Base-by-base conservation (phyloP, 805 yeast genomes). In the Candida dajiaensis region DNA sequence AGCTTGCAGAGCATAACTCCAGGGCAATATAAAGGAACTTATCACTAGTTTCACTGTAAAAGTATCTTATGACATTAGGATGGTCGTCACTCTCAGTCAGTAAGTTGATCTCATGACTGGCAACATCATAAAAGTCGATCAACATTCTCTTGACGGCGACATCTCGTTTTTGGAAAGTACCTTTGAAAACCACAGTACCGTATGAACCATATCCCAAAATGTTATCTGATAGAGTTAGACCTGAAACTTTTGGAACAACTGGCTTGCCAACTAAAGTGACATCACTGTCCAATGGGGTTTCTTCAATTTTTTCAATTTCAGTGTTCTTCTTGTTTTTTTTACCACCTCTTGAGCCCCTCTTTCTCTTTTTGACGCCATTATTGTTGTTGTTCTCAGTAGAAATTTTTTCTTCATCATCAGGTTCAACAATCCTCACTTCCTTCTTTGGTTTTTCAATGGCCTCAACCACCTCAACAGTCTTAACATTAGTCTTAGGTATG, bases 71-170 rank as follows among this genome's bases (percentile, higher is more conserved):
- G 20, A 94, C 98, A 61, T 94, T 94, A 2, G 97, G 94, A 65
- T 92, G 98, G 62, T 89, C 96, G 57, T 94, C 99, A 67, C 96
- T 87, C 62, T 92, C 97, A 49, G 92, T 95, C 29, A 92, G 67
- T 13, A 92, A 65, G 22, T 83, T 76, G 12, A 94, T 95, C 59
- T 92, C 99, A 55, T 88, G 96, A 9, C 89, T 83, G 2, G 98
- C 98, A 47, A 92, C 80, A 58, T 94, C 97, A 64, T 86, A 92
- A 59, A 90, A 94, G 61, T 90, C 97, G 33, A 90, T 73, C 44
- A 94, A 70, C 95, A 94, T 87, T 57, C 98, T 70, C 63, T 94
- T 94, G 7, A 94, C 95, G 0, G 99, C 99, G 6, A 94, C 99
- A 1, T 95, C 96, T 47, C 99, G 74, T 54, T 81, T 83, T 60